These are phyloP conservation scores for Lavandula angustifolia DNA, from an alignment of 257 asterid species.

Conservation along the genomic window DNA sequence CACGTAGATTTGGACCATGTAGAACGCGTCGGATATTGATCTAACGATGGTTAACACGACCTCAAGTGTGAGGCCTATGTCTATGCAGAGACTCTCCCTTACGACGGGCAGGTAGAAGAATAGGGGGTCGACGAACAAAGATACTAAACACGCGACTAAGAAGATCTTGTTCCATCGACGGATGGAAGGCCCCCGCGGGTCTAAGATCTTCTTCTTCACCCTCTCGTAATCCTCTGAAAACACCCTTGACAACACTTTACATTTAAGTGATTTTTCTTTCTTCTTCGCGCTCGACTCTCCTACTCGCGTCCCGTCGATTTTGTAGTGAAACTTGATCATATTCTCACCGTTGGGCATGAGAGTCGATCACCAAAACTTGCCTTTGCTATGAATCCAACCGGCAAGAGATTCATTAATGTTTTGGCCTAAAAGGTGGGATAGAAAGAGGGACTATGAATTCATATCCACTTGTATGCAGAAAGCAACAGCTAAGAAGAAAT, in stretches of 20 bases:
- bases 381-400: constrained; percentile 28
- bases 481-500: constrained; percentile 48
- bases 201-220: constrained; percentile 67
- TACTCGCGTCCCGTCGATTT: constrained; percentile 47
- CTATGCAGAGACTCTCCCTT: constrained; percentile 57
- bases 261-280: constrained; percentile 56
- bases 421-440: constrained; percentile 27
- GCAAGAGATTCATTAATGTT: constrained; percentile 28
- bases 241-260: constrained; percentile 78
- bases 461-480: constrained; percentile 39
- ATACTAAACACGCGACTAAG: constrained; percentile 78
- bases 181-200: constrained; percentile 82
- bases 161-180: constrained; percentile 90
- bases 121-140: constrained; percentile 89
- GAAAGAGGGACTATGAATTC: constrained; percentile 38
- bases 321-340: constrained; percentile 57
- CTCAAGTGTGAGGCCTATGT: constrained; percentile 66
- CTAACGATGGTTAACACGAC: constrained; percentile 63
- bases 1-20: constrained; percentile 67
- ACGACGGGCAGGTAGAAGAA: constrained; percentile 84
- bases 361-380: constrained; percentile 32
- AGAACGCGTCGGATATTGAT: constrained; percentile 74
- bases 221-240: constrained; percentile 92
- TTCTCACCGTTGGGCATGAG: constrained; percentile 51
- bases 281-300: constrained; percentile 44